Evolutionary conservation across 1,284 basidiomycete genomes (phyloP), one percentile per base, ranked within the genome.

Genomic region (Ustilago cynodontis): DNA sequence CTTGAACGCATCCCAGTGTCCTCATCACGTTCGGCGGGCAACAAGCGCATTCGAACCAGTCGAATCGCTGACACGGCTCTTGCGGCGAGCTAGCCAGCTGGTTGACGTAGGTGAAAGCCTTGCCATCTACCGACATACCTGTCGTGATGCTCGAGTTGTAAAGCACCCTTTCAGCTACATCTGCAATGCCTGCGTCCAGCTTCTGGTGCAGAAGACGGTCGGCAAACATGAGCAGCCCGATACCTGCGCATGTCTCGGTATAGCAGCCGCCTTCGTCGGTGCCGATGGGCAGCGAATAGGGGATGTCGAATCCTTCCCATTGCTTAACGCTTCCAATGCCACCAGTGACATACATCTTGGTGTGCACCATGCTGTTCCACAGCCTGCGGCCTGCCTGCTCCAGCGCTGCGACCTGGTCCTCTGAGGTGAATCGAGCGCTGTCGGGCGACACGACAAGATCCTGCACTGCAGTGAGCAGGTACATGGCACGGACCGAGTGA

Each of bases 261-360:
- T 71, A 71, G 37, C 69, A 71, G 24, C 69, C 69, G 18, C 69
- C 69, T 41, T 71, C 69, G 28, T 71, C 69, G 14, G 63, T 65
- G 53, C 62, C 60, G 45, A 65, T 56, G 31, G 69, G 69, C 24
- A 71, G 69, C 26, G 54, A 59, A 49, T 71, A 55, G 13, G 58
- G 56, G 22, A 65, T 51, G 69, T 43, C 20, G 35, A 71, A 71
- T 28, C 69, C 69, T 52, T 71, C 69, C 69, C 69, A 71, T 51
- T 65, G 69, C 59, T 65, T 65, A 49, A 65, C 57, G 6, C 62
- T 59, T 20, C 69, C 69, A 22, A 65, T 62, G 16, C 69, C 63
- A 18, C 69, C 69, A 10, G 69, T 71, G 53, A 71, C 62, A 28
- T 65, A 65, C 69, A 71, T 71, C 55, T 71, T 71, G 9, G 50